phyloP scores from a whole-genome alignment of 2,329 filamentous ascomycete genomes.

The Coniochaeta sp. region DNA sequence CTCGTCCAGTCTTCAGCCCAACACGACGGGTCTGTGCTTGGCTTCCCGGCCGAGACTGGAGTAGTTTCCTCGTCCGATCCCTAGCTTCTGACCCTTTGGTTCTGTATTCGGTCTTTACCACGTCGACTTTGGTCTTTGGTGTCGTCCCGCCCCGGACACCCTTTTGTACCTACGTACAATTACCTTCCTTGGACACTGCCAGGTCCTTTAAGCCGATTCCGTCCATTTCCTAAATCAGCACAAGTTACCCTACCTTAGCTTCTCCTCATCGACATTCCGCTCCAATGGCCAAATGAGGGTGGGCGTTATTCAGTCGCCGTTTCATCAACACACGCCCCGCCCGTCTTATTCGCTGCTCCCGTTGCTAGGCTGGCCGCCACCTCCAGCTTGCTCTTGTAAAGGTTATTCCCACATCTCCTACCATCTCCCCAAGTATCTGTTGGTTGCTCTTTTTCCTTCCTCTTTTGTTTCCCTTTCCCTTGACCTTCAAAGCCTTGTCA shows the following conservation, averaged over 20 bases:
- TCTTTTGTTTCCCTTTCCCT: slow-evolving; percentile 5
- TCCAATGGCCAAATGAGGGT: slow-evolving; percentile 38
- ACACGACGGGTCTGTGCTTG: background rate
- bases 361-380: slow-evolving; percentile 37
- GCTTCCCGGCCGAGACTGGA: background rate
- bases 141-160: background rate
- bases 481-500: background rate
- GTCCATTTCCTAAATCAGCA: slow-evolving; percentile 17
- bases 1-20: background rate
- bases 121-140: background rate
- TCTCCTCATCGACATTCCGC: slow-evolving; percentile 11
- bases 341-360: slow-evolving; percentile 25
- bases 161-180: background rate
- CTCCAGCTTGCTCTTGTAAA: slow-evolving; percentile 32
- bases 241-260: slow-evolving; percentile 13
- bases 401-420: slow-evolving; percentile 26
- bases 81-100: background rate
- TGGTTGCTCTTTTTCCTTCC: slow-evolving; percentile 7
- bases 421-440: slow-evolving; percentile 11
- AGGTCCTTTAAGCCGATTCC: slow-evolving; percentile 13
- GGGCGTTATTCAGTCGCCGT: slow-evolving; percentile 31
- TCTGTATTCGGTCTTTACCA: slow-evolving; percentile 1
- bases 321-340: slow-evolving; percentile 33
- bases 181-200: slow-evolving; percentile 7
- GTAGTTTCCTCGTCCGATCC: background rate